Evolutionary conservation across 306 rosid species (phyloP).

Genomic region (Echinosophora koreensis): DNA sequence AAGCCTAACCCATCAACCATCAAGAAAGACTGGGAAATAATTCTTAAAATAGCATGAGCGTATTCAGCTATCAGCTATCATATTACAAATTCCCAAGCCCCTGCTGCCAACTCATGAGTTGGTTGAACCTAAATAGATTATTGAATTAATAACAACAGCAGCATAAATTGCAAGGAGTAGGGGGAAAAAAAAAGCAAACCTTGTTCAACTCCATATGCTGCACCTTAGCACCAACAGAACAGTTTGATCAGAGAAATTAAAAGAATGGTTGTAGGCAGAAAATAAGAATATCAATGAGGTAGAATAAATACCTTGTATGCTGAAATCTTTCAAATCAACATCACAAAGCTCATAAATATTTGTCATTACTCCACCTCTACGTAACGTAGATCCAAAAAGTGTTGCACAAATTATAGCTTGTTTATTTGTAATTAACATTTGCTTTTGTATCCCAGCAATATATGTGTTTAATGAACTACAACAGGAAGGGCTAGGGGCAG

Average conservation of each 20-base stretch:
- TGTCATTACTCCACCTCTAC: conserved; percentile 85
- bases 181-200: conserved; percentile 61
- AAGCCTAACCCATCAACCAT: conserved; percentile 17
- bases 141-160: conserved; percentile 10
- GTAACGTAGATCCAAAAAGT: conserved; percentile 88
- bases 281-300: conserved; percentile 24
- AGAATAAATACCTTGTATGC: conserved; percentile 79
- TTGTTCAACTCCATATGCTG: conserved; percentile 76
- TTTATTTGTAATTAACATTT: conserved; percentile 93
- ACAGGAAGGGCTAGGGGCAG: conserved; percentile 93
- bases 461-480: conserved; percentile 88
- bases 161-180: conserved; percentile 36
- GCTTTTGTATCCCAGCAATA: conserved; percentile 85
- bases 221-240: conserved; percentile 48
- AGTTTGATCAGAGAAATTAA: conserved; percentile 43
- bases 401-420: conserved; percentile 97
- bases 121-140: conserved; percentile 27
- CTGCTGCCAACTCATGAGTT: neutral
- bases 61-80: conserved; percentile 1
- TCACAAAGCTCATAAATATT: conserved; percentile 94
- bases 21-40: conserved; percentile 3
- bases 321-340: conserved; percentile 97
- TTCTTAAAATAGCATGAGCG: neutral
- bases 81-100: conserved; percentile 12
- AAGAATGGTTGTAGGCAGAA: conserved; percentile 19